Evolutionary conservation across 169 alveolate species (phyloP).

Genomic region (Plasmodium berghei): DNA sequence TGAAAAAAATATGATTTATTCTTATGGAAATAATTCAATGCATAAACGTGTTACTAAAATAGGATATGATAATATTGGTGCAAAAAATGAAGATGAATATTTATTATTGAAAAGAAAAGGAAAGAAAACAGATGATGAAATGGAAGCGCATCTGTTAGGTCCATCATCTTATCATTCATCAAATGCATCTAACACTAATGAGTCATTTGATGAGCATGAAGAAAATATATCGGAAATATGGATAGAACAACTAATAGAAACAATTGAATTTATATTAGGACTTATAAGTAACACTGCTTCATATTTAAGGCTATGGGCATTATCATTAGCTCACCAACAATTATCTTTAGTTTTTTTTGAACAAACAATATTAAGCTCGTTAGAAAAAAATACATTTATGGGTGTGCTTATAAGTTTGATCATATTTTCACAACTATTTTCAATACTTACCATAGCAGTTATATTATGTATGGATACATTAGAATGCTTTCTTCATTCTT

Average conservation of each 20-base stretch:
- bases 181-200: neutral
- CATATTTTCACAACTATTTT: conserved; percentile 89
- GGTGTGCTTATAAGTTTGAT: conserved; percentile 81
- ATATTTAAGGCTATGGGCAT: conserved; percentile 99
- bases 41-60: neutral
- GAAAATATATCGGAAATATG: conserved; percentile 90
- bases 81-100: conserved; percentile 6
- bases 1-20: neutral
- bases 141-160: conserved; percentile 81
- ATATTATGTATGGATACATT: conserved; percentile 98
- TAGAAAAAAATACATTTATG: conserved; percentile 67
- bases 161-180: conserved; percentile 73
- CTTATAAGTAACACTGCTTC: conserved; percentile 99
- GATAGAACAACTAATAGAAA: conserved; percentile 97
- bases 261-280: conserved; percentile 99
- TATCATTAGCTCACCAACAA: conserved; percentile 99
- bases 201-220: conserved; percentile 78
- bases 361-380: conserved; percentile 82
- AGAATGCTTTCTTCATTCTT: conserved; percentile 99
- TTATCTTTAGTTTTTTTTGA: conserved; percentile 95
- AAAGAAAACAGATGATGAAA: conserved; percentile 71
- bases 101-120: conserved; percentile 8
- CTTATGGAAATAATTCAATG: neutral
- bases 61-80: neutral
- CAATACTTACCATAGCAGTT: conserved; percentile 95